Evolutionary conservation across 805 yeast genomes (phyloP), one percentile per base, ranked within the genome.

Genomic region (Candida arabinofermentans): DNA sequence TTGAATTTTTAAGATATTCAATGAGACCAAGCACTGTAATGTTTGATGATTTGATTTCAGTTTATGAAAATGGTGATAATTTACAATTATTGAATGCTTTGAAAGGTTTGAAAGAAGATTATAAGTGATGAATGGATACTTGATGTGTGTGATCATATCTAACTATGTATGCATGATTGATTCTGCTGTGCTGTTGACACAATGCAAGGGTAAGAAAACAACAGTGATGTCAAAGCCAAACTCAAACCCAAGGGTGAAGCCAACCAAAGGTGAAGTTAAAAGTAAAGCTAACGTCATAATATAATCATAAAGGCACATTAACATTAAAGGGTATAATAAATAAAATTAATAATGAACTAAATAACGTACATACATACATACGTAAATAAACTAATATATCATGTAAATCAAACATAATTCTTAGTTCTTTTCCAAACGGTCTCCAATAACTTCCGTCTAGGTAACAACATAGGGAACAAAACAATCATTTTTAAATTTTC

Each of bases 381-480:
- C 16, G 36, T 22, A 33, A 33, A 21, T 13, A 7, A 22, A 5
- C 12, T 22, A 23, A 23, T 22, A 23, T 2, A 18, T 19, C 18
- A 21, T 12, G 6, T 3, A 19, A 18, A 40, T 3, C 35, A 8
- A 26, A 48, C 27, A 29, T 40, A 55, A 7, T 44, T 42, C 36
- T 54, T 49, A 33, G 56, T 43, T 30, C 54, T 41, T 22, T 51
- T 47, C 53, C 61, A 58, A 6, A 64, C 58, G 1, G 55, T 48
- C 43, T 62, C 62, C 29, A 64, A 46, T 5, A 58, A 42, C 16
- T 49, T 54, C 12, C 57, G 22, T 41, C 65, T 49, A 8, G 69
- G 69, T 19, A 62, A 47, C 9, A 63, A 43, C 23, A 45, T 43
- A 0, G 66, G 62, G 42, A 65, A 65, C 34, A 64, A 37, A 13